Evolutionary conservation across 2,329 filamentous ascomycete genomes (phyloP).

Genomic region (Fusarium marasasianum): DNA sequence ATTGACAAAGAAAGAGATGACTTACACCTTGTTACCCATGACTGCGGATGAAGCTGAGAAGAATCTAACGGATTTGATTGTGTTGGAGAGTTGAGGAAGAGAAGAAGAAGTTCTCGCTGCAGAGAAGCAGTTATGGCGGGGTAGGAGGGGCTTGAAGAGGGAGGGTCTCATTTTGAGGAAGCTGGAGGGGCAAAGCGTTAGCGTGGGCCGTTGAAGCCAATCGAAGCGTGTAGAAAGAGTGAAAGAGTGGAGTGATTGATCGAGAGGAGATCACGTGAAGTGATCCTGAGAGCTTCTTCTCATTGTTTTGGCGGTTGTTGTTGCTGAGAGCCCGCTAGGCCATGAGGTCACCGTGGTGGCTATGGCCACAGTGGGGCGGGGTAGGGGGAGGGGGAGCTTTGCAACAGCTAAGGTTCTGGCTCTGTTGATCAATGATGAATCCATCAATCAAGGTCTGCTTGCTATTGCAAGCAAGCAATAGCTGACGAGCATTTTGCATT

Average conservation of each 20-base stretch:
- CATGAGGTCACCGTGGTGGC: constrained; percentile 43
- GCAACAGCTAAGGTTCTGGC: constrained; percentile 21
- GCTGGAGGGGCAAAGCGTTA: constrained; percentile 55
- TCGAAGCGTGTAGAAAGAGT: constrained; percentile 12
- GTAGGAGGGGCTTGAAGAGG: constrained; percentile 58
- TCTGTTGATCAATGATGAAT: constrained; percentile 27
- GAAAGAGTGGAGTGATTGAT: constrained; percentile 22
- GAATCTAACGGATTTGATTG: constrained; percentile 53
- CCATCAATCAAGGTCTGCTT: not conserved
- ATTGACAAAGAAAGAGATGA: constrained; percentile 32
- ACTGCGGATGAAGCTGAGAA: constrained; percentile 68
- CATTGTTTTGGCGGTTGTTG: constrained; percentile 9
- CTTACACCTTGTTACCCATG: constrained; percentile 78
- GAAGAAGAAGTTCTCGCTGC: constrained; percentile 54
- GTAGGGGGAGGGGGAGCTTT: constrained; percentile 23
- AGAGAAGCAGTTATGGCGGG: constrained; percentile 55
- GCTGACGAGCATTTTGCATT: constrained; percentile 5
- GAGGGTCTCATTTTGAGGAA: constrained; percentile 56
- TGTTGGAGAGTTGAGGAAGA: constrained; percentile 54
- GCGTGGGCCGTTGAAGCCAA: constrained; percentile 45
- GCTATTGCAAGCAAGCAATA: not conserved
- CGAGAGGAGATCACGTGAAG: constrained; percentile 45
- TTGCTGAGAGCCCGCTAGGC: constrained; percentile 4
- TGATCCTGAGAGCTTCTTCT: constrained; percentile 28
- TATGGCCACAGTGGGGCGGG: constrained; percentile 30